Conservation (phyloP, 306 rosid genomes). For the Rosa rugosa region DNA sequence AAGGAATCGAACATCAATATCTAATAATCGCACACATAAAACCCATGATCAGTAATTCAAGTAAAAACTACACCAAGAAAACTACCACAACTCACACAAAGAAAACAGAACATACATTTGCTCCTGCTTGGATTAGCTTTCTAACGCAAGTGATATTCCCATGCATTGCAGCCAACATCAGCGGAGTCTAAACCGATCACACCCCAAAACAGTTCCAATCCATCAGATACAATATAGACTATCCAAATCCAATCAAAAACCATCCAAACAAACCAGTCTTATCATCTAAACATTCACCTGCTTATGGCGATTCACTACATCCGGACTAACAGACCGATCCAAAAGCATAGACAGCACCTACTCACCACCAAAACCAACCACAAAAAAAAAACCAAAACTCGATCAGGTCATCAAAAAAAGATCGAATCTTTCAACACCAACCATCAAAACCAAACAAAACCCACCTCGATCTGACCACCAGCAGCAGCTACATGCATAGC, state of each 20-base stretch:
- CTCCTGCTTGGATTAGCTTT: constrained; percentile 76
- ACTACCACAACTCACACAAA: background rate
- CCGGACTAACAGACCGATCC: constrained; percentile 57
- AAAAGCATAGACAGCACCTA: constrained; percentile 70
- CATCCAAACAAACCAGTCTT: background rate
- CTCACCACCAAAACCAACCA: constrained; percentile 21
- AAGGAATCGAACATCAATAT: constrained; percentile 81
- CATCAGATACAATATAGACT: constrained; percentile 1
- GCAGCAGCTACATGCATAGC: constrained; percentile 78
- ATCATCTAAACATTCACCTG: constrained; percentile 42
- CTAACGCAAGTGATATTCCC: constrained; percentile 67
- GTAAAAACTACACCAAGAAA: constrained; percentile 19
- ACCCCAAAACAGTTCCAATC: constrained; percentile 7
- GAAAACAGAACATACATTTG: constrained; percentile 58
- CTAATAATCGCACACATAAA: constrained; percentile 39
- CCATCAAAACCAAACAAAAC: constrained; percentile 1
- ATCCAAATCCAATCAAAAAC: background rate
- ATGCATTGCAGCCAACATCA: constrained; percentile 85
- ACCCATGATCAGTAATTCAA: constrained; percentile 10
- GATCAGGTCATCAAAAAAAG: background rate
- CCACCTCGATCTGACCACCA: constrained; percentile 79
- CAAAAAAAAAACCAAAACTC: constrained; percentile 16
- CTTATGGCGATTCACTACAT: constrained; percentile 63
- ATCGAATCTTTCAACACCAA: background rate
- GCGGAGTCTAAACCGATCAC: constrained; percentile 58